phyloP scores from a whole-genome alignment of 208 protist species.

The Tritrichomonas musculus region DNA sequence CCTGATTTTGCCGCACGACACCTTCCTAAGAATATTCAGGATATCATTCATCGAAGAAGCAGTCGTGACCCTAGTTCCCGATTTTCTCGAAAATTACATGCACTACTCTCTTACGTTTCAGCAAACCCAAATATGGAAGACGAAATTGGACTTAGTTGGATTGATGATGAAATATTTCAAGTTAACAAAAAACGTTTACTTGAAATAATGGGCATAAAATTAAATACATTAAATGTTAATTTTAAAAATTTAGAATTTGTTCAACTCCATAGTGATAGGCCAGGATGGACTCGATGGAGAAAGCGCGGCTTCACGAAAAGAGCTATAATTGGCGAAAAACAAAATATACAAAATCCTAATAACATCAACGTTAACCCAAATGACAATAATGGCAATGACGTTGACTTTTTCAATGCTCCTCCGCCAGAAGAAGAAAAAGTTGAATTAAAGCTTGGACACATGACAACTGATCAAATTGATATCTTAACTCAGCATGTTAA shows the following conservation, averaged over 20 bases:
- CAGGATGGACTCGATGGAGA: background rate
- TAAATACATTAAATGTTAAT: constrained; percentile 28
- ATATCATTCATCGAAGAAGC: background rate
- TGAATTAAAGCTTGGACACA: background rate
- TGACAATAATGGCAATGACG: background rate
- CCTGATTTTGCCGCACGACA: too few relatives aligned
- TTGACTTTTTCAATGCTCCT: too few relatives aligned
- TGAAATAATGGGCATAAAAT: background rate
- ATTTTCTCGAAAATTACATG: background rate
- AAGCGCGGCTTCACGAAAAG: background rate
- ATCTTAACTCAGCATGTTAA: background rate
- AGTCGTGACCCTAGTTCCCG: background rate
- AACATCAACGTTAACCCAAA: background rate
- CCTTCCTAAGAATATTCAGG: background rate
- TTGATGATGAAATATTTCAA: background rate
- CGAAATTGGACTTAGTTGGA: constrained; percentile 7
- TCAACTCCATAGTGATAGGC: background rate
- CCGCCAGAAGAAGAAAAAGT: background rate
- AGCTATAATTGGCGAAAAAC: too few relatives aligned
- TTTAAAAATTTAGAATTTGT: background rate
- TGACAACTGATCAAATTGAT: background rate
- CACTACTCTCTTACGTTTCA: background rate
- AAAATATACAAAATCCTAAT: background rate
- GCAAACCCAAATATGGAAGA: constrained; percentile 9
- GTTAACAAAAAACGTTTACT: background rate